Evolutionary conservation across 306 rosid species (phyloP).

Genomic region (Alnus rubra): DNA sequence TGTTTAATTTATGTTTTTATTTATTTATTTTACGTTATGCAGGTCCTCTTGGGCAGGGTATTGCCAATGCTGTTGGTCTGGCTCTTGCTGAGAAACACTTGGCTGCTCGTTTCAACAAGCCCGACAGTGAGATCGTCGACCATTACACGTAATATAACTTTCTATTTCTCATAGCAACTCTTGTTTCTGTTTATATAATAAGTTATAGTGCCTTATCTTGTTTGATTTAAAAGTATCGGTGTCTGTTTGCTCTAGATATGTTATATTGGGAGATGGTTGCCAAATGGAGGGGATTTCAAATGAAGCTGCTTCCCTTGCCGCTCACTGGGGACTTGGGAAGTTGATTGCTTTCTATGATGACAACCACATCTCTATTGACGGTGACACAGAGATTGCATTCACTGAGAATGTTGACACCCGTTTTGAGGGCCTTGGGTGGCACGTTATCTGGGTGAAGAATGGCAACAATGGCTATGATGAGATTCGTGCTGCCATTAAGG

Average conservation of each 20-base stretch:
- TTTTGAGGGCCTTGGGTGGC: conserved; percentile 98
- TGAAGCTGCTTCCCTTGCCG: conserved; percentile 92
- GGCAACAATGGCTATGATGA: conserved; percentile 95
- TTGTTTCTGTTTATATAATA: background rate
- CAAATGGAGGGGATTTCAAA: conserved; percentile 98
- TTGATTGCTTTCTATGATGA: conserved; percentile 93
- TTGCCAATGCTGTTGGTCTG: conserved; percentile 97
- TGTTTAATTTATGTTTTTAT: background rate
- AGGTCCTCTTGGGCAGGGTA: conserved; percentile 99
- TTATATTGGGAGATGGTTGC: conserved; percentile 91
- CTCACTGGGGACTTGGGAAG: conserved; percentile 99
- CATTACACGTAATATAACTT: conserved; percentile 77
- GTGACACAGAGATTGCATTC: conserved; percentile 90
- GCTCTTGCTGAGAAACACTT: conserved; percentile 98
- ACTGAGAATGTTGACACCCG: conserved; percentile 87
- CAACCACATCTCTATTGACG: conserved; percentile 98
- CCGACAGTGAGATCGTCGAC: conserved; percentile 81
- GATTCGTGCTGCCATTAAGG: conserved; percentile 93
- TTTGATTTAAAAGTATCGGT: conserved; percentile 14
- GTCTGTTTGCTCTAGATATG: conserved; percentile 51
- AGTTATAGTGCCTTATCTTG: conserved; percentile 1
- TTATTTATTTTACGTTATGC: conserved; percentile 22
- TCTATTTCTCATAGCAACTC: conserved; percentile 1
- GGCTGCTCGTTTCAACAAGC: conserved; percentile 95
- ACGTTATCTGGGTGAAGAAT: conserved; percentile 95